Evolutionary conservation across 805 yeast species (phyloP), one percentile per base, ranked within the genome.

Genomic region (Candida bentonensis): DNA sequence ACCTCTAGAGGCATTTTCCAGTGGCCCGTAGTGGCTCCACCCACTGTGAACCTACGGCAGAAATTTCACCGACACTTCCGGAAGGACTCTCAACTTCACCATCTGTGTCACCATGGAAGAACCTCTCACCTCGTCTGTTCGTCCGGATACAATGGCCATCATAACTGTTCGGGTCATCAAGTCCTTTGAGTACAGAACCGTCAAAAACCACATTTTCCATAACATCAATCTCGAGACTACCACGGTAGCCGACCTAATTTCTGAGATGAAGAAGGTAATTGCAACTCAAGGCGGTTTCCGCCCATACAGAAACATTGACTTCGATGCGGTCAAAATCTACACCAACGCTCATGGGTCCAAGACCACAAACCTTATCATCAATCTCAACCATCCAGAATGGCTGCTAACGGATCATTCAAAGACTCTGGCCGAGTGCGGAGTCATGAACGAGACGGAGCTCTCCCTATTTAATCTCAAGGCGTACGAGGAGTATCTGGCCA

Each of bases 281-380:
- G 59, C 67, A 34, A 72, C 80, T 3, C 70, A 76, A 13, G 86
- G 92, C 4, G 77, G 75, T 0, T 74, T 79, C 47, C 71, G 96
- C 55, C 95, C 97, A 1, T 88, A 78, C 61, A 71, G 96, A 56
- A 82, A 72, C 48, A 83, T 84, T 7, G 67, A 52, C 4, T 54
- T 55, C 42, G 83, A 89, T 57, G 69, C 88, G 0, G 60, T 89
- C 46, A 92, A 92, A 61, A 72, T 92, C 4, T 92, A 92, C 64
- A 82, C 95, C 23, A 87, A 86, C 58, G 97, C 98, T 0, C 97
- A 89, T 61, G 92, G 94, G 11, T 74, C 95, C 23, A 92, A 92
- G 64, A 84, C 96, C 2, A 82, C 87, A 76, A 87, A 92, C 57
- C 69, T 92, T 51, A 92, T 87, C 41, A 82, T 92, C 49, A 92